A percentile compares a stretch with the other conserved stretches of the same genome.
Evolutionary conservation across 768 basidiomycete species (phyloP).

Genomic region (Sarcodon sp.): DNA sequence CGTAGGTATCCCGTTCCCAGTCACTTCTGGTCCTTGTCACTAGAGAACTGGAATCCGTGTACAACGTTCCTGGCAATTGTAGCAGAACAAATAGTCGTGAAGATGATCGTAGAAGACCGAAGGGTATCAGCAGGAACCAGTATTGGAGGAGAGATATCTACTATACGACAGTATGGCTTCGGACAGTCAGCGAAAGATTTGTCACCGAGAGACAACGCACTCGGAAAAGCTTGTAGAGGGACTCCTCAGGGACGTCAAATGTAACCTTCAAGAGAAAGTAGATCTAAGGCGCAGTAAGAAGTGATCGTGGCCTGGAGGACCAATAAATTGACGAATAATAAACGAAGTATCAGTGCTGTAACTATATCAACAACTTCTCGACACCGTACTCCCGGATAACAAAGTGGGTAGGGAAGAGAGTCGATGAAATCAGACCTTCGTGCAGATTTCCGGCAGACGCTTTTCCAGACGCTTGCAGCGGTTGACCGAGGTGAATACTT

Average conservation of each 20-base stretch:
- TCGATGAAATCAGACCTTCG: constrained; percentile 56
- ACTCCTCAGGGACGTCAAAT: constrained; percentile 76
- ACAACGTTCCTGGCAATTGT: constrained; percentile 74
- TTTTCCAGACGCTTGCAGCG: too few species aligned
- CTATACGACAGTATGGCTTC: constrained; percentile 76
- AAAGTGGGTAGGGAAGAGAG: constrained; percentile 67
- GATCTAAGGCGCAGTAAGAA: constrained; percentile 34
- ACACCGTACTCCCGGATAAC: constrained; percentile 57
- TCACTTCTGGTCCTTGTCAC: constrained; percentile 20
- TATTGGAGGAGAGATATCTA: constrained; percentile 45
- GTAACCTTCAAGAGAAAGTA: constrained; percentile 53
- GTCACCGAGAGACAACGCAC: constrained; percentile 26
- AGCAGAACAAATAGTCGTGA: constrained; percentile 51
- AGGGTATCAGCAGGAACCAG: constrained; percentile 53
- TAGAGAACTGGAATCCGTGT: constrained; percentile 39
- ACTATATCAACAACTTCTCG: constrained; percentile 1
- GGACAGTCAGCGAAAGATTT: not conserved
- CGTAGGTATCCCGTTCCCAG: constrained; percentile 47
- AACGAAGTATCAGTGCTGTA: not conserved
- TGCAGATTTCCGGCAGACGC: constrained; percentile 7
- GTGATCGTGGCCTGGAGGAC: constrained; percentile 43
- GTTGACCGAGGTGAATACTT: too few species aligned
- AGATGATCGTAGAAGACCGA: constrained; percentile 57
- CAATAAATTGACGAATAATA: constrained; percentile 55
- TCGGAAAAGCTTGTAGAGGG: constrained; percentile 64